These are phyloP conservation scores for Discostella stelligeroides DNA, from an alignment of 108 stramenopile genomes.

Conservation along the genomic window DNA sequence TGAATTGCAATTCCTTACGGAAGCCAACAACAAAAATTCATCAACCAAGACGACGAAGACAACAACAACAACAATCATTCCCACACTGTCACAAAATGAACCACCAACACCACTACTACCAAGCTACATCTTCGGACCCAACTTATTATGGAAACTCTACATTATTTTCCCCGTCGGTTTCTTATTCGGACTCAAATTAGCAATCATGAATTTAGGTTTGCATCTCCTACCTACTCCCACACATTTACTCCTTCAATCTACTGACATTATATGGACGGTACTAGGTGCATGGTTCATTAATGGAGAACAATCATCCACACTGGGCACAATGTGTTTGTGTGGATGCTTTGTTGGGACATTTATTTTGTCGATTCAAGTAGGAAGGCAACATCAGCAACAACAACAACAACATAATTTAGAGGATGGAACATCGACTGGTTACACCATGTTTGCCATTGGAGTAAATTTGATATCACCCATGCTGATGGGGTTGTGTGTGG, in stretches of 20 bases:
- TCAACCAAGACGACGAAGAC: too few species aligned
- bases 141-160: constrained; percentile 31
- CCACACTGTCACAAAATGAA: too few species aligned
- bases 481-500: constrained; percentile 42
- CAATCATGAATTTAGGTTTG: constrained; percentile 44
- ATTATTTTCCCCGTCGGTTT: constrained; percentile 34
- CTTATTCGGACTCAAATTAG: constrained; percentile 46
- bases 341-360: constrained; percentile 30
- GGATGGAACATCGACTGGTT: too few species aligned
- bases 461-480: constrained; percentile 41
- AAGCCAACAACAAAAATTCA: too few species aligned
- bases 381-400: too few species aligned
- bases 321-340: constrained; percentile 20
- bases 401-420: too few species aligned
- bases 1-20: too few species aligned
- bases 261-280: constrained; percentile 45
- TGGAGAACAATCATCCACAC: constrained; percentile 11
- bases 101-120: too few species aligned
- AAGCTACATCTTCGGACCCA: constrained; percentile 24
- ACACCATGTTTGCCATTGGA: constrained; percentile 12
- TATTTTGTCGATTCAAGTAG: constrained; percentile 15
- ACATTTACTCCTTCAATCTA: constrained; percentile 42
- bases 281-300: constrained; percentile 15
- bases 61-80: too few species aligned
- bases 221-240: constrained; percentile 41